A percentile compares a stretch with the other conserved stretches of the same genome.
These are phyloP conservation scores for Zygosaccharomyces sapae DNA, from an alignment of 1,139 yeast genomes.

Conservation along the genomic window DNA sequence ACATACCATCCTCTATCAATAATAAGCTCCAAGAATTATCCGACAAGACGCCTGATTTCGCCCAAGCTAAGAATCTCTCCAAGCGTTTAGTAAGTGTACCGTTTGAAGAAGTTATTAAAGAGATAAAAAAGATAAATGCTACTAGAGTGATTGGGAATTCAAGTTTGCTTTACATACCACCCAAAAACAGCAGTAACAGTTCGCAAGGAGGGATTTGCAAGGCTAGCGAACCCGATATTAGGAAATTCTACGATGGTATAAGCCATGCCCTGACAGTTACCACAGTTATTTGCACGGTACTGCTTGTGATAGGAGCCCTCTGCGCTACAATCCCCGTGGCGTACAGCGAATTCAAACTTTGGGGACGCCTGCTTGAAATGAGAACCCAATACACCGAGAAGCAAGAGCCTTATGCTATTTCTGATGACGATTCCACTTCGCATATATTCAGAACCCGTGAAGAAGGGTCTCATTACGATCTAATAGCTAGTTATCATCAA, in stretches of 20 bases:
- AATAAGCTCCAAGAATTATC: constrained; percentile 46
- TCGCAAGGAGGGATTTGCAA: constrained; percentile 24
- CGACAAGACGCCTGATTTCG: constrained; percentile 54
- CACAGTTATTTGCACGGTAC: constrained; percentile 40
- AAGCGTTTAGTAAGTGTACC: constrained; percentile 47
- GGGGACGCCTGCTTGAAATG: constrained; percentile 44
- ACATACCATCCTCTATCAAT: constrained; percentile 61
- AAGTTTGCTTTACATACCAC: constrained; percentile 31
- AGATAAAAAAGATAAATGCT: constrained; percentile 35
- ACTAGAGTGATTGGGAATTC: constrained; percentile 22
- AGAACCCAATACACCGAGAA: constrained; percentile 16
- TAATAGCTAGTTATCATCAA: constrained; percentile 32
- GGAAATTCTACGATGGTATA: constrained; percentile 37
- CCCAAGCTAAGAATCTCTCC: constrained; percentile 50
- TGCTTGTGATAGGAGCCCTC: constrained; percentile 42
- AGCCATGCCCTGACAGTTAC: constrained; percentile 35
- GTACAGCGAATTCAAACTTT: constrained; percentile 45
- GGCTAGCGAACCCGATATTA: constrained; percentile 28
- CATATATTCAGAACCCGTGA: constrained; percentile 5
- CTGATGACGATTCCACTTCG: constrained; percentile 4
- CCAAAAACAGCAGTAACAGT: constrained; percentile 8
- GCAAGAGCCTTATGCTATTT: neutral
- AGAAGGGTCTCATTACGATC: constrained; percentile 23
- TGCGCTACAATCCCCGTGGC: constrained; percentile 42
- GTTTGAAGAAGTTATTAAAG: constrained; percentile 47